Evolutionary conservation across 176 grass and related monocot species (phyloP).

Genomic region (Cenchrus fungigraminus): DNA sequence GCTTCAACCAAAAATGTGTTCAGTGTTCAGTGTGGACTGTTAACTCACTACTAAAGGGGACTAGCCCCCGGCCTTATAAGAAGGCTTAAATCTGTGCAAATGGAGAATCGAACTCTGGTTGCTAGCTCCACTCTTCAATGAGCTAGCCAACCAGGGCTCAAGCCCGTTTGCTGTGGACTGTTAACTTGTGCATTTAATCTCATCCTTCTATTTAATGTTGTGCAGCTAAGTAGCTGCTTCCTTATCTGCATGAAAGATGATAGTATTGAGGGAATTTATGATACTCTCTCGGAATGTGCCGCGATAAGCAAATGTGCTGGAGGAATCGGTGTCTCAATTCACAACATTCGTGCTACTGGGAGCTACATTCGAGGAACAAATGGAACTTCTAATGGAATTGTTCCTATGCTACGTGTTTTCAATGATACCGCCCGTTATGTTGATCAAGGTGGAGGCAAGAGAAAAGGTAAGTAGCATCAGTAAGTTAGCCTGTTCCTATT

Average conservation of each 20-base stretch:
- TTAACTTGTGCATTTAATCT: neutral
- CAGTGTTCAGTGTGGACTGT: neutral
- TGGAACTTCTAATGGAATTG: constrained; percentile 88
- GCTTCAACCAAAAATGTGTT: neutral
- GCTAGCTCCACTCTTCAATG: too few species aligned
- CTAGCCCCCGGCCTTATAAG: too few species aligned
- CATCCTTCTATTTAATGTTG: constrained; percentile 15
- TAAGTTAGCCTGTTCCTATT: neutral
- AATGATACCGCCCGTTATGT: constrained; percentile 98
- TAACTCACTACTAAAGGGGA: neutral
- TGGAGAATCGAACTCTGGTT: too few species aligned
- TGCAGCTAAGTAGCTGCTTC: constrained; percentile 94
- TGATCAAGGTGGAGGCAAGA: constrained; percentile 96
- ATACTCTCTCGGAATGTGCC: constrained; percentile 90
- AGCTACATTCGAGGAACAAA: constrained; percentile 95
- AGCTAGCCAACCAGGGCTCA: too few species aligned
- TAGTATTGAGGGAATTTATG: constrained; percentile 96
- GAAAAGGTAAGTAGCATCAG: constrained; percentile 68
- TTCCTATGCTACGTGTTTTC: constrained; percentile 92
- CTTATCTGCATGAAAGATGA: constrained; percentile 98
- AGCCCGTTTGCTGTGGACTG: neutral
- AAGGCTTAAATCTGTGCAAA: too few species aligned
- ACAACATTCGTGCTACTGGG: constrained; percentile 86
- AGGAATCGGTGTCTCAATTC: constrained; percentile 89
- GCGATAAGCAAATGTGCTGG: constrained; percentile 95